Percentiles rank a stretch among this genome's conserved stretches.
These are phyloP conservation scores for Deinandra increscens DNA, from an alignment of 129 eudicot species.

Conservation along the genomic window DNA sequence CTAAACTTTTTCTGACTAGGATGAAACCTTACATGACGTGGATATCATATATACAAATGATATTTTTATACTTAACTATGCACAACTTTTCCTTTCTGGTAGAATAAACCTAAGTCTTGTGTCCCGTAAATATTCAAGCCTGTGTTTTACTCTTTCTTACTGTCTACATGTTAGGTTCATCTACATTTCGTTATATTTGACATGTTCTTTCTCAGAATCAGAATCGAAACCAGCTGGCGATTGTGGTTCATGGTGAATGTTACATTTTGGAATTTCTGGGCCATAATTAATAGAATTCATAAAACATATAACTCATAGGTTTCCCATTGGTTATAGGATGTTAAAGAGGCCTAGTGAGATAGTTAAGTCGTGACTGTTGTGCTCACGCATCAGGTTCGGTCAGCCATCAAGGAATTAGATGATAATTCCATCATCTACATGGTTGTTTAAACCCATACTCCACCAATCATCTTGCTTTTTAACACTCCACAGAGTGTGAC, in stretches of 20 bases:
- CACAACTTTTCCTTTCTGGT: too few species aligned
- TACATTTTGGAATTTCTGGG: background rate
- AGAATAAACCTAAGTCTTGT: too few species aligned
- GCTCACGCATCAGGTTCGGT: slow-evolving; percentile 17
- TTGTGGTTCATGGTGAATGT: background rate
- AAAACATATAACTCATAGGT: slow-evolving; percentile 15
- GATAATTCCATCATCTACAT: slow-evolving; percentile 32
- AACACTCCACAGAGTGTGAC: slow-evolving; percentile 23
- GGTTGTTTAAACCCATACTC: slow-evolving; percentile 44
- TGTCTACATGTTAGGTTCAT: too few species aligned
- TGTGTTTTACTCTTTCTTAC: too few species aligned
- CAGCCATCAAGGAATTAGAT: slow-evolving; percentile 40
- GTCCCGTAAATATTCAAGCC: too few species aligned
- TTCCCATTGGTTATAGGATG: slow-evolving; percentile 24
- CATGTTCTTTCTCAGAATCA: too few species aligned
- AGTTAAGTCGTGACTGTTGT: slow-evolving; percentile 14
- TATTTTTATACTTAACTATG: too few species aligned
- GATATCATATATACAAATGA: too few species aligned
- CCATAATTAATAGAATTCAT: slow-evolving; percentile 6
- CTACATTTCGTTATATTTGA: too few species aligned
- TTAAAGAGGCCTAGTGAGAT: slow-evolving; percentile 16
- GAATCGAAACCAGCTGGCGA: too few species aligned
- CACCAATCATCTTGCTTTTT: slow-evolving; percentile 28
- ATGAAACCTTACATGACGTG: too few species aligned
- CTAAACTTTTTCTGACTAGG: too few species aligned